Base-by-base conservation (phyloP, 768 basidiomycete species). In the Pholiota microspora region DNA sequence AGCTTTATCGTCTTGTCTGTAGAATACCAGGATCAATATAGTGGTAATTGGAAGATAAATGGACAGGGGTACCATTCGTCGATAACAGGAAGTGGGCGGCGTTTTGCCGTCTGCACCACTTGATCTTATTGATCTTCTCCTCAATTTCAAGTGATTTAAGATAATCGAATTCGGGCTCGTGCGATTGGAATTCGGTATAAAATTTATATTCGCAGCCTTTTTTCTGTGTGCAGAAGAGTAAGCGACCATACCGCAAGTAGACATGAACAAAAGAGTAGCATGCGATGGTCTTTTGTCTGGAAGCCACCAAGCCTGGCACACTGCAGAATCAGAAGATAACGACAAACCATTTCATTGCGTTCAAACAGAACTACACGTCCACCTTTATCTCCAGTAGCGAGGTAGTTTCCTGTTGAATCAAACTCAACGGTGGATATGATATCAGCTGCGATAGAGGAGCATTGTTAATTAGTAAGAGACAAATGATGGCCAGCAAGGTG, bases 71-170 rank as follows among this genome's bases (percentile, higher is more conserved):
- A 96, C 97, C 97, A 65, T 99, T 99, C 27, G 97, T 98, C 55
- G 94, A 96, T 49, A 99, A 73, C 53, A 99, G 75, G 73, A 99
- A 98, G 73, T 99, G 97, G 42, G 97, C 95, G 44, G 91, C 81
- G 70, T 98, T 98, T 76, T 97, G 94, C 60, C 97, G 84, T 78
- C 88, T 94, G 80, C 95, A 98, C 97, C 97, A 99, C 71, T 94
- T 93, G 84, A 99, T 99, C 85, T 97, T 92, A 80, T 99, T 99
- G 80, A 99, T 99, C 88, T 99, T 99, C 83, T 99, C 97, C 75
- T 99, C 97, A 73, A 99, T 99, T 82, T 99, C 97, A 63, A 99
- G 80, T 21, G 94, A 97, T 81, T 99, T 99, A 68, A 99, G 86
- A 73, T 99, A 99, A 77, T 99, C 97, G 72, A 99, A 99, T 72